phyloP scores from a whole-genome alignment of 2,329 filamentous ascomycete genomes.

The Cordyceps cicadae region DNA sequence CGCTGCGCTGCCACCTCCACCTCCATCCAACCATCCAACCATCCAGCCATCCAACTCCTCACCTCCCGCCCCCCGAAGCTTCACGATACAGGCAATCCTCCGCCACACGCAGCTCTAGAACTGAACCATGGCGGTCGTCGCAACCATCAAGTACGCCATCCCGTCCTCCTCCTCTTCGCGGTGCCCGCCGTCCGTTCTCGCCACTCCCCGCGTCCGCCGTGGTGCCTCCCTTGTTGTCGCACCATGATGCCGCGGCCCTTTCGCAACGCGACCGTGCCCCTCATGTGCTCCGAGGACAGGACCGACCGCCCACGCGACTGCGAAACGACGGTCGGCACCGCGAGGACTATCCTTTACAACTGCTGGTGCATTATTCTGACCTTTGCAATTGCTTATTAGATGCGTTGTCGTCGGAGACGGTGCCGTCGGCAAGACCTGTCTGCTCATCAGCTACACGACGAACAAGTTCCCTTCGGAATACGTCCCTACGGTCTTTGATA shows the following conservation, averaged over 20 bases:
- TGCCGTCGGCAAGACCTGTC: constrained; percentile 98
- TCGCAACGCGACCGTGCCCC: constrained; percentile 8
- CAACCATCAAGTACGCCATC: constrained; percentile 53
- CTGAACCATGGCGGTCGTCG: constrained; percentile 49
- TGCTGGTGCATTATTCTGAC: background rate
- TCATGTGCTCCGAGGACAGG: constrained; percentile 4
- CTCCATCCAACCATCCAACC: background rate
- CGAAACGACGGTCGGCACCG: background rate
- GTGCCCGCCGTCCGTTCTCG: constrained; percentile 8
- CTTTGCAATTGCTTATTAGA: constrained; percentile 39
- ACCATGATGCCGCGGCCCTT: constrained; percentile 8
- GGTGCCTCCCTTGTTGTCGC: constrained; percentile 12
- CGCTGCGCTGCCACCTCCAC: constrained; percentile 8
- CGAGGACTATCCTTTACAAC: background rate
- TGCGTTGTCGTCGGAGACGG: constrained; percentile 98
- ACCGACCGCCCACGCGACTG: background rate
- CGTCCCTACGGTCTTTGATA: constrained; percentile 98
- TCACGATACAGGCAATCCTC: constrained; percentile 19
- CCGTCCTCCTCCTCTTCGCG: constrained; percentile 13
- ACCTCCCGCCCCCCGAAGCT: constrained; percentile 6
- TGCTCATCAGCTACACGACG: constrained; percentile 98
- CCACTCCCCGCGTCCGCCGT: background rate
- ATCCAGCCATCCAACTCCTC: constrained; percentile 8
- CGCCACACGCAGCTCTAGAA: constrained; percentile 29
- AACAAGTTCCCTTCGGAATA: constrained; percentile 99